Evolutionary conservation across 331 rosid genomes (phyloP), one percentile per base, ranked within the genome.

Genomic region (Quercus lobata): DNA sequence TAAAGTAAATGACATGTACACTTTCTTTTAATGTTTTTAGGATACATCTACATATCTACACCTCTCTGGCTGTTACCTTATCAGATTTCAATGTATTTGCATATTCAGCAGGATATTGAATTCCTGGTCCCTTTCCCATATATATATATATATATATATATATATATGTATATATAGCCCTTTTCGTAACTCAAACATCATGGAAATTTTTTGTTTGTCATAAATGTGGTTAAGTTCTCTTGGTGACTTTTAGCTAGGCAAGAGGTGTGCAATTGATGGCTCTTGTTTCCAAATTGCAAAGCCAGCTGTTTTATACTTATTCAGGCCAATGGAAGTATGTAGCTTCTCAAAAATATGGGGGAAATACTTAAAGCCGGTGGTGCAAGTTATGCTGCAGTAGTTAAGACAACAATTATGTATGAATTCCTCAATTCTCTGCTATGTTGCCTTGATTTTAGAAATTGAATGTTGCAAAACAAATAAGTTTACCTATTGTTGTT

Each of bases 321-420:
- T 66, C 21, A 44, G 32, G 70, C 30, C 9, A 37, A 52, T 76
- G 61, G 27, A 21, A 77, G 60, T 1, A 29, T 55, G 78, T 79
- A 93, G 97, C 85, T 93, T 80, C 91, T 93, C 0, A 93, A 91
- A 86, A 91, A 93, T 78, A 87, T 91, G 88, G 98, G 97, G n/a
- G 98, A 93, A 81, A 90, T 93, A 80, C 86, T 93, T 83, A 91
- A 91, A 83, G 91, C 91, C 9, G 84, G 98, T 72, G 98, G 98
- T 66, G 91, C 90, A 4, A 73, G 76, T 84, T 91, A 88, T 80
- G 79, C 97, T 7, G 85, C 98, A 0, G 98, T 93, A 56, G 97
- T 93, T 58, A 93, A 93, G 84, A 93, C 98, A 19, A 93, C 98
- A 46, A 93, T 93, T 34, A 71, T 93, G 98, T 93, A 90, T 27